Base-by-base conservation (phyloP, 108 stramenopile genomes). In the Pseudonitzschia pungens region DNA sequence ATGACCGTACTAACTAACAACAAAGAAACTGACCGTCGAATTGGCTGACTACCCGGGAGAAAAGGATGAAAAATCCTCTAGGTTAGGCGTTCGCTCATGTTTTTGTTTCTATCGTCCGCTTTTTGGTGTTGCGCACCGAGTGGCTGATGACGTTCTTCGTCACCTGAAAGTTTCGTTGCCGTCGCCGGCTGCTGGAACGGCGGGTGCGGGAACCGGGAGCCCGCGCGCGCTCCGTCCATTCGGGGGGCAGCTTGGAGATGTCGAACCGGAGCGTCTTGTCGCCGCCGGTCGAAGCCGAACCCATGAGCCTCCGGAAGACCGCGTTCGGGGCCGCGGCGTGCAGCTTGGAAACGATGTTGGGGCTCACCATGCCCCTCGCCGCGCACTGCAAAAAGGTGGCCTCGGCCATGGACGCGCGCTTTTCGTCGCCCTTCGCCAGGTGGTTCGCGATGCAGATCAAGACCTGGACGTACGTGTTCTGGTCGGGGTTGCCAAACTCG, bases 381-480 rank as follows among this genome's bases (percentile, higher is more conserved):
- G 67, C 68, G 53, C 74, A 74, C 56, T 80, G 62, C 56, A 59
- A 60, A 53, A 80, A 80, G 14, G 65, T 71, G 24, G 79, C 56
- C 48, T 80, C 74, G 3, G 70, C 74, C 69, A 80, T 66, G 16
- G 33, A 22, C 16, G 27, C 11, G 0, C 70, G 51, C 44, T 48
- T 65, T 4, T 70, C 70, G 26, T 41, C 48, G 20, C 32, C 59
- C 8, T 31, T 22, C 3, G 69, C 69, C 79, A 80, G 71, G 27
- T 80, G 73, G 42, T 51, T 64, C 9, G 73, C 48, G 15, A 75
- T 68, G 12, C 69, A 68, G 20, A 71, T 27, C 24, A 80, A 58
- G 15, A 80, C 65, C 32, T 75, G 74, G 33, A 56, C 72, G 55
- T 57, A 80, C 32, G 79, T 80, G 36, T 24, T 51, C 20, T 74